Evolutionary conservation across 768 basidiomycete genomes (phyloP).

Genomic region (Suillus subaureus): DNA sequence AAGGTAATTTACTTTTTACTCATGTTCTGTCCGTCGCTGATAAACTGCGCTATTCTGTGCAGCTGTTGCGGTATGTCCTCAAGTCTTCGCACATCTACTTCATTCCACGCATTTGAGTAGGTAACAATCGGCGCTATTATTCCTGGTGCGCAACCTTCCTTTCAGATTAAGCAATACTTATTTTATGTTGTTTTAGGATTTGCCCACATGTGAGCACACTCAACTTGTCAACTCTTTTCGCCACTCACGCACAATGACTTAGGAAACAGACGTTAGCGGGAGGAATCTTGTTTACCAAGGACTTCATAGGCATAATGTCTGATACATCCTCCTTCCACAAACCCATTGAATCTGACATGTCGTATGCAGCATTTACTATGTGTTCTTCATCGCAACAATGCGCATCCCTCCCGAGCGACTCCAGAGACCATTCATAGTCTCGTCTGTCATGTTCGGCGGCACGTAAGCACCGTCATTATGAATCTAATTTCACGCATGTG

Average conservation of each 20-base stretch:
- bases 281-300: neutral
- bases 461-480: neutral
- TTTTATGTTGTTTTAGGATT: neutral
- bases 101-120: neutral
- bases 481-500: neutral
- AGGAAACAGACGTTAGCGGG: slow-evolving; percentile 3
- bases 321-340: neutral
- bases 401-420: neutral
- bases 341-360: neutral
- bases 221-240: neutral
- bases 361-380: neutral
- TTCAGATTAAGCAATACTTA: neutral
- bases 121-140: slow-evolving; percentile 2
- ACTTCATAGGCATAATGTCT: slow-evolving; percentile 1
- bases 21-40: neutral
- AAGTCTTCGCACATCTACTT: neutral
- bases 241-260: neutral
- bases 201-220: neutral
- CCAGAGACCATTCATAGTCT: neutral
- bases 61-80: neutral
- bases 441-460: neutral
- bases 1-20: slow-evolving; percentile 13
- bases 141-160: neutral
- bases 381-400: neutral
- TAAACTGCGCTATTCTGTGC: neutral